Evolutionary conservation across 257 asterid genomes (phyloP).

Genomic region (Euphrasia confusa): DNA sequence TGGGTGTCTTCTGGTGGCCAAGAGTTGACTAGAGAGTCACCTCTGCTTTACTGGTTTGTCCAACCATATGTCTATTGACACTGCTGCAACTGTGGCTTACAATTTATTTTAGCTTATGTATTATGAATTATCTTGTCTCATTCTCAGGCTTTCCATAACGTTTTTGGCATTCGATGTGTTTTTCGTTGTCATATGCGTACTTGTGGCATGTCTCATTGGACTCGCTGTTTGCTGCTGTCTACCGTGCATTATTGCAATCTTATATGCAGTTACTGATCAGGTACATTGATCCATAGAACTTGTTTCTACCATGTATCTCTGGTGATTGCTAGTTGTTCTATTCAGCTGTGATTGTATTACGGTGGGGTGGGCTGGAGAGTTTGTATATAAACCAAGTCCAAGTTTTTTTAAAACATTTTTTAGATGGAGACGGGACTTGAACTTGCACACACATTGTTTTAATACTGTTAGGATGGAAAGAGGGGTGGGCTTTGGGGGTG

Average conservation of each 20-base stretch:
- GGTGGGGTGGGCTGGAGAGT: not conserved
- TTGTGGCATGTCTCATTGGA: conserved; percentile 90
- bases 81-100: too few relatives aligned
- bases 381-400: too few relatives aligned
- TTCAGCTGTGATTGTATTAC: not conserved
- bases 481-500: too few relatives aligned
- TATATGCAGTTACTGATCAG: conserved; percentile 98
- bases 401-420: too few relatives aligned
- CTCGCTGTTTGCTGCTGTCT: conserved; percentile 99
- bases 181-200: conserved; percentile 94
- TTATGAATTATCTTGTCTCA: conserved; percentile 10
- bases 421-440: too few relatives aligned
- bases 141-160: conserved; percentile 90
- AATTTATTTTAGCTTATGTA: too few relatives aligned
- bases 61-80: too few relatives aligned
- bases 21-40: conserved; percentile 56
- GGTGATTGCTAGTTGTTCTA: conserved; percentile 20
- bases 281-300: conserved; percentile 29
- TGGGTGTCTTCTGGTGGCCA: conserved; percentile 91
- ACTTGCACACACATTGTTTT: too few relatives aligned
- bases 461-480: too few relatives aligned
- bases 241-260: conserved; percentile 90
- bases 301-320: conserved; percentile 4
- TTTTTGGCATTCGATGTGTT: conserved; percentile 96
- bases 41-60: conserved; percentile 90